Evolutionary conservation across 148 eudicot species (phyloP), one percentile per base, ranked within the genome.

Genomic region (Spergularia marina): DNA sequence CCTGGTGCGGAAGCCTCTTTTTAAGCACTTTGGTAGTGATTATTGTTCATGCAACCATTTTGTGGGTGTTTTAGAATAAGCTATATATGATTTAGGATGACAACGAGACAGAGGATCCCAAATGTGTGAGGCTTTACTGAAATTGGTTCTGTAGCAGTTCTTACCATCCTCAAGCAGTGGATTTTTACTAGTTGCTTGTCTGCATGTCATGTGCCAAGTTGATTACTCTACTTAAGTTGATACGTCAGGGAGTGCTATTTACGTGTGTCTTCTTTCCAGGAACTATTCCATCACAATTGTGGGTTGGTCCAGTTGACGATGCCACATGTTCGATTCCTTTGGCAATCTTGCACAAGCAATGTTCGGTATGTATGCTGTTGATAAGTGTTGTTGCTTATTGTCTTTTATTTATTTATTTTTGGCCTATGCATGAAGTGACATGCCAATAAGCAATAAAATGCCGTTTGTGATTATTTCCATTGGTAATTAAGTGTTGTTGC

Each of bases 241-340:
- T 53, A 11, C 47, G 57, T 65, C 21, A 17, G 62, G 72, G 65
- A 47, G 51, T 74, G 49, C 77, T 54, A 71, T 75, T 18, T 47
- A 61, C 63, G 53, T 53, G 65, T 51, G 25, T 75, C 16, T 70
- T 74, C 67, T 80, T 81, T 85, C 79, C 87, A 95, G 99, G 88
- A 81, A 78, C 73, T 79, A 69, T 70, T 55, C 81, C 77, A 82
- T 74, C 71, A 44, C 82, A 84, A 57, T 78, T 95, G 68, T 95
- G 99, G 97, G 91, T 91, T 73, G 96, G 97, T 63, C 89, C 88
- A 80, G 82, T 82, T 70, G 82, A 81, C 72, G 73, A 57, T 78
- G 84, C 82, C 53, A 23, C 88, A 59, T 72, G 75, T 76, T 40
- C 71, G 55, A 79, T 92, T 82, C 85, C 88, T 77, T 74, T 95